Evolutionary conservation across 2,329 filamentous ascomycete genomes (phyloP).

Genomic region (Plectosphaerella cucumerina): DNA sequence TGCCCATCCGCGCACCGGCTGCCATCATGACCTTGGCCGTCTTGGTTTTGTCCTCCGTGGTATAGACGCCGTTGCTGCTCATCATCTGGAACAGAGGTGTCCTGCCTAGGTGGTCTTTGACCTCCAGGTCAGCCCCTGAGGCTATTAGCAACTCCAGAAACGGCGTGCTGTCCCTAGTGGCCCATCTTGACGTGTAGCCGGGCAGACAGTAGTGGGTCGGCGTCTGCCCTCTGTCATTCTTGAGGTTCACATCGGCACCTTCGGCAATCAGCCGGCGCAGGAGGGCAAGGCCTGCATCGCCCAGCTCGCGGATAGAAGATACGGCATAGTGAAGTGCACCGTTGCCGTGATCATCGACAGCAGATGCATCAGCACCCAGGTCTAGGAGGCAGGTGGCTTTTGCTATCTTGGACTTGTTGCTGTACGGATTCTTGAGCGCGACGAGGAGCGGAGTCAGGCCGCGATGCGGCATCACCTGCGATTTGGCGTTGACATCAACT

Average conservation of each 20-base stretch:
- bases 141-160: conserved; percentile 4
- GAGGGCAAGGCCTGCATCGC: background rate
- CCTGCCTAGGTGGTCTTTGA: conserved; percentile 9
- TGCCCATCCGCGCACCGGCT: background rate
- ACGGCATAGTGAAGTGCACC: conserved; percentile 12
- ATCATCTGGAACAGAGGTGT: conserved; percentile 8
- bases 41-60: background rate
- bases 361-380: conserved; percentile 11
- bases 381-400: conserved; percentile 5
- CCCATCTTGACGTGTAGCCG: background rate
- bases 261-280: conserved; percentile 5
- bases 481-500: background rate
- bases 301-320: background rate
- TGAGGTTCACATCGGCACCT: conserved; percentile 17
- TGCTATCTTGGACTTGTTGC: background rate
- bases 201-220: conserved; percentile 7
- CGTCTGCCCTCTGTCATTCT: conserved; percentile 12
- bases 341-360: conserved; percentile 14
- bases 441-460: background rate
- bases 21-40: background rate
- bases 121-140: conserved; percentile 10
- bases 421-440: background rate
- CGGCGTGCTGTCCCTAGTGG: background rate
- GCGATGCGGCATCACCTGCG: background rate
- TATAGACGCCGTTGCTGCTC: background rate